Conservation (phyloP, 208 protist genomes). For the Crithidia fasciculata region DNA sequence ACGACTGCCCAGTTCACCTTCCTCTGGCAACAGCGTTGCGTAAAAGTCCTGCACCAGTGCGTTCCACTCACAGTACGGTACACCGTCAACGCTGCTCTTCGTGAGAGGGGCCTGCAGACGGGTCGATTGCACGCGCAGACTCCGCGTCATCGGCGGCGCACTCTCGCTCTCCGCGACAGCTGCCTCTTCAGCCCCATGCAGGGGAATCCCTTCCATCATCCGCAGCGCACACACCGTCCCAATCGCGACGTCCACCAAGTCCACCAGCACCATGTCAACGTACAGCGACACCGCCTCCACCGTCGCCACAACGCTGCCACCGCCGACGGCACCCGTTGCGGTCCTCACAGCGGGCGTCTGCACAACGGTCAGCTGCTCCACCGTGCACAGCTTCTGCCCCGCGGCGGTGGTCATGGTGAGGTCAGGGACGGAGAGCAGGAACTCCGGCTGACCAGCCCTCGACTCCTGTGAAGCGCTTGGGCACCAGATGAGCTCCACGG, state of each 20-base stretch:
- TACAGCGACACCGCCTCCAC: constrained; percentile 9
- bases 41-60: constrained; percentile 7
- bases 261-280: constrained; percentile 19
- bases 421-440: constrained; percentile 28
- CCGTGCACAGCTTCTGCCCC: constrained; percentile 21
- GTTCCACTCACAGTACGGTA: constrained; percentile 30
- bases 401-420: constrained; percentile 35
- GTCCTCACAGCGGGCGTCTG: background rate
- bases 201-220: background rate
- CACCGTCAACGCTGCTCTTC: background rate
- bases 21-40: background rate
- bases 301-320: constrained; percentile 1
- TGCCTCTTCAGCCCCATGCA: background rate
- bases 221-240: constrained; percentile 5
- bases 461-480: background rate
- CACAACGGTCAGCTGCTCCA: constrained; percentile 26
- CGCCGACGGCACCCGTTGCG: background rate
- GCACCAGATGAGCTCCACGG: constrained; percentile 25
- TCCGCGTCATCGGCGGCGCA: background rate
- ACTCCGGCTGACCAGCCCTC: background rate
- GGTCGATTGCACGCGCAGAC: constrained; percentile 9
- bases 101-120: constrained; percentile 19
- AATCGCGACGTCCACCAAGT: constrained; percentile 19
- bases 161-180: background rate
- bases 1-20: background rate